phyloP scores from a whole-genome alignment of 1,284 basidiomycete species.

The Omphalotus olearius region DNA sequence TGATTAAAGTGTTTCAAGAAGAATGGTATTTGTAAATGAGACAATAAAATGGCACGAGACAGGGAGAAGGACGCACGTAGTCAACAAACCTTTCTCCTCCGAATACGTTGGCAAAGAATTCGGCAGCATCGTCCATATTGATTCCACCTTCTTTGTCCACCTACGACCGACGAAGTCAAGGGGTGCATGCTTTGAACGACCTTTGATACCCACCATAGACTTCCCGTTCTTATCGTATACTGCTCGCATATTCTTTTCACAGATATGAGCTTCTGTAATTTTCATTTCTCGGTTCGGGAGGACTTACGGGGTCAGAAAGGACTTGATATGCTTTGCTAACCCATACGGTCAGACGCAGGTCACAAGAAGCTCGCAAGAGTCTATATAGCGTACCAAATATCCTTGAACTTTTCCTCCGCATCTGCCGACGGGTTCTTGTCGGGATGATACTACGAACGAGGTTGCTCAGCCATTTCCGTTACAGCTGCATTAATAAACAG shows the following conservation, averaged over 20 bases:
- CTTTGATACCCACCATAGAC: constrained; percentile 54
- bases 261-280: constrained; percentile 4
- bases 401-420: constrained; percentile 92
- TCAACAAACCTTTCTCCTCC: constrained; percentile 85
- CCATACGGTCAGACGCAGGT: constrained; percentile 1
- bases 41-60: background rate
- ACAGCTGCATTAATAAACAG: constrained; percentile 9
- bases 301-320: constrained; percentile 74
- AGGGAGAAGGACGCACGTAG: constrained; percentile 57
- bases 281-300: background rate
- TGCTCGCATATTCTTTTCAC: constrained; percentile 69
- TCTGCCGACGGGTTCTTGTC: constrained; percentile 89
- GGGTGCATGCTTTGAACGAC: constrained; percentile 7
- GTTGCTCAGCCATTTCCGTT: background rate
- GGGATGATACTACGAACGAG: constrained; percentile 70
- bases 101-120: constrained; percentile 91
- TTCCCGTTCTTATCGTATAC: constrained; percentile 97
- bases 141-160: constrained; percentile 67
- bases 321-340: constrained; percentile 88
- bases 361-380: background rate
- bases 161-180: constrained; percentile 27
- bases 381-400: constrained; percentile 64
- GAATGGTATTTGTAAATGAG: background rate
- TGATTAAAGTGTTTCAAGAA: constrained; percentile 24
- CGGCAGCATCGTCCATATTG: constrained; percentile 81